Base-by-base conservation (phyloP, 1,284 basidiomycete species). In the Ceratorhiza oryzae-sativae region DNA sequence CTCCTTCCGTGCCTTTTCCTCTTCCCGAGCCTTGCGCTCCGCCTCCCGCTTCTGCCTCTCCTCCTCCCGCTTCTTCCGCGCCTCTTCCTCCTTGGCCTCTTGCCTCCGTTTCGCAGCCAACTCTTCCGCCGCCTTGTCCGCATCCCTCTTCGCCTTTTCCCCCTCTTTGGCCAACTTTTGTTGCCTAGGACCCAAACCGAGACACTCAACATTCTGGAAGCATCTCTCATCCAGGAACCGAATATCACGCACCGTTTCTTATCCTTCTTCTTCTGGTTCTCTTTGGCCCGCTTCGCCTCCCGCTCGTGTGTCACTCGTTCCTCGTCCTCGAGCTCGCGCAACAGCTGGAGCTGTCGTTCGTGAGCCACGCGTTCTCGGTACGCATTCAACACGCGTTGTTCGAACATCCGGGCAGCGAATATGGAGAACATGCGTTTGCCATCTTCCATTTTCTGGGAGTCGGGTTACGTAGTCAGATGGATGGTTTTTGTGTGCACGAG, bases 341-440 rank as follows among this genome's bases (percentile, higher is more conserved):
- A 84, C 10, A 97, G 85, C 77, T 96, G 93, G 73, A 90, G 83
- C 80, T 95, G 94, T 76, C 93, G 87, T 80, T 95, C 93, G 79
- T 94, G 92, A 23, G 95, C 94, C n/a, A 96, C 91, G 77, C 90
- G 90, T 82, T 96, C 95, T 70, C 93, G 89, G 79, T 95, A 97
- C 4, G 94, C 93, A 76, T 94, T 90, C 68, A 98, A 87, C 46
- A 98, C 97, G 30, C 97, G 90, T 81, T 98, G 95, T 83, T 99
- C 97, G 80, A 99, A 98, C 95, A 98, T 97, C 71, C 97, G 90
- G 46, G 97, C 97, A n/a, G 97, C 97, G 80, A 98, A 99, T 82
- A 99, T 98, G 76, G 95, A 95, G 84, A 99, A 99, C 97, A 99
- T 99, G 70, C 94, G 89, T 81, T 96, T 94, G 77, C 97, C 97